phyloP scores from a whole-genome alignment of 805 yeast genomes.

The Candida yuanshanica region DNA sequence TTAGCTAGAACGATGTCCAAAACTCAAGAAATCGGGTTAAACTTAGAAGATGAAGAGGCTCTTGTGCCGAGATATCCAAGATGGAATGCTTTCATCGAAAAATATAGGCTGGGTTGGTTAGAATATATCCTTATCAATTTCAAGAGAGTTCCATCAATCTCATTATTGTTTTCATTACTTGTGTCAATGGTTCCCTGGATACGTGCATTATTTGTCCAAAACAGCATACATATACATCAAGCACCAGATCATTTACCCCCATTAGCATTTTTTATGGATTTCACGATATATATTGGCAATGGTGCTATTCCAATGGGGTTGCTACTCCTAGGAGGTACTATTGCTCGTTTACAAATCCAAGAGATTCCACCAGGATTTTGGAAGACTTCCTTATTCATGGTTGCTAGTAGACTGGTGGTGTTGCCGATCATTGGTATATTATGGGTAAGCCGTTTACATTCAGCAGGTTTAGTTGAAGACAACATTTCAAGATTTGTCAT shows the following conservation, averaged over 20 bases:
- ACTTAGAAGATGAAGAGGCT: not conserved
- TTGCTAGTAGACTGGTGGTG: constrained; percentile 52
- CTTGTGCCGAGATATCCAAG: constrained; percentile 4
- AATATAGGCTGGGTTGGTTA: constrained; percentile 28
- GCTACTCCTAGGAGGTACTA: constrained; percentile 78
- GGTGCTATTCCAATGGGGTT: constrained; percentile 90
- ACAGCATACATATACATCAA: constrained; percentile 44
- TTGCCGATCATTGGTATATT: constrained; percentile 77
- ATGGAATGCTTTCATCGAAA: constrained; percentile 20
- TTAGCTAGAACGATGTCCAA: constrained; percentile 16
- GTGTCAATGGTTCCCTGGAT: constrained; percentile 87
- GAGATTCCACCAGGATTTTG: constrained; percentile 65
- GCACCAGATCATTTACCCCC: constrained; percentile 90
- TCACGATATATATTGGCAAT: constrained; percentile 70
- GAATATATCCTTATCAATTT: constrained; percentile 43
- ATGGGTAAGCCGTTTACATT: constrained; percentile 54
- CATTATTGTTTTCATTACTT: constrained; percentile 58
- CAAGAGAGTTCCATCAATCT: constrained; percentile 63
- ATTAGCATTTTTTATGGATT: constrained; percentile 78
- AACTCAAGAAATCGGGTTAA: constrained; percentile 19
- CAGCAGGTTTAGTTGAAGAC: constrained; percentile 57
- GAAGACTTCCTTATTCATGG: constrained; percentile 56
- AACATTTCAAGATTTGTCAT: constrained; percentile 64
- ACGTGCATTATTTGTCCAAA: constrained; percentile 58
- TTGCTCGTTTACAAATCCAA: constrained; percentile 63